These are phyloP conservation scores for Naematelia encephala DNA, from an alignment of 768 basidiomycete genomes.

Conservation along the genomic window DNA sequence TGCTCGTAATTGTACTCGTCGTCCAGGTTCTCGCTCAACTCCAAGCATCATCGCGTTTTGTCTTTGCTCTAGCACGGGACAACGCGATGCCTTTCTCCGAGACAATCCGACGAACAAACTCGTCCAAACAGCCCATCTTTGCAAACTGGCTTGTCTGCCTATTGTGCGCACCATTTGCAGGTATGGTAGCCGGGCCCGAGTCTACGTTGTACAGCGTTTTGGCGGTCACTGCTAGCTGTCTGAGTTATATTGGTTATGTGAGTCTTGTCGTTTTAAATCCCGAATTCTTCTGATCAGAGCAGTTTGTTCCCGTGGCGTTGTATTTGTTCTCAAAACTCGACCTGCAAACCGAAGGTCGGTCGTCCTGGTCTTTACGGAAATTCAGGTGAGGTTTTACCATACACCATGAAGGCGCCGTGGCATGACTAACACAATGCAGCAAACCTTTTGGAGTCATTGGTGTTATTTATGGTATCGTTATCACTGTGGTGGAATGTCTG, in stretches of 20 bases:
- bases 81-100: slow-evolving; percentile 52
- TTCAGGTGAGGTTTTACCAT: slow-evolving; percentile 38
- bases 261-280: slow-evolving; percentile 9
- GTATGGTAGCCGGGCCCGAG: slow-evolving; percentile 41
- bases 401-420: no score
- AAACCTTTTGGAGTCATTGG: slow-evolving; percentile 37
- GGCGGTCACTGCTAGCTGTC: slow-evolving; percentile 48
- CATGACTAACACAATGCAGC: slow-evolving; percentile 22
- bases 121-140: slow-evolving; percentile 41
- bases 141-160: slow-evolving; percentile 50
- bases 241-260: slow-evolving; percentile 47
- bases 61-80: slow-evolving; percentile 53
- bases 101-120: slow-evolving; percentile 43
- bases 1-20: slow-evolving; percentile 41
- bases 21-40: slow-evolving; percentile 51
- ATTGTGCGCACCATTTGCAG: slow-evolving; percentile 44
- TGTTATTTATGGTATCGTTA: slow-evolving; percentile 26
- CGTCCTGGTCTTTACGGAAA: slow-evolving; percentile 50
- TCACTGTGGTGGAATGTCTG: slow-evolving; percentile 45
- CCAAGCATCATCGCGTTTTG: slow-evolving; percentile 53
- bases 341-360: slow-evolving; percentile 49
- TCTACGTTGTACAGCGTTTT: slow-evolving; percentile 47
- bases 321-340: slow-evolving; percentile 41
- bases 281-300: slow-evolving; percentile 9
- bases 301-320: slow-evolving; percentile 38